phyloP scores from a whole-genome alignment of 352 stramenopile genomes.

The Phytophthora fragariae region DNA sequence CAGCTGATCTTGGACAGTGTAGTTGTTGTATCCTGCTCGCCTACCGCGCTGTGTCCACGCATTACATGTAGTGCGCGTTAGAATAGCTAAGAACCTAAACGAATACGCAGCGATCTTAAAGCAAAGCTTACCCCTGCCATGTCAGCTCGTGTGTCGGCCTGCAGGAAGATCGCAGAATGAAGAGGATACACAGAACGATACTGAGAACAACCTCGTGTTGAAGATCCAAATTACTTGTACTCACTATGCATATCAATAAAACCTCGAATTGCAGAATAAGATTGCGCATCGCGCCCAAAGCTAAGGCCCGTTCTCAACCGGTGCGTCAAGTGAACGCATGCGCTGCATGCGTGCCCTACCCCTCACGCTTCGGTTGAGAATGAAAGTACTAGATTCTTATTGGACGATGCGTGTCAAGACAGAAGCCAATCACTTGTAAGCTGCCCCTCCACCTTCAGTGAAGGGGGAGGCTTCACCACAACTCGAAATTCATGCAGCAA shows the following conservation, averaged over 20 bases:
- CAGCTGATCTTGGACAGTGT: background rate
- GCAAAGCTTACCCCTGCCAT: background rate
- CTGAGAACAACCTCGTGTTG: background rate
- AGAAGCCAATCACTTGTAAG: no score
- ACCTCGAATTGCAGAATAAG: background rate
- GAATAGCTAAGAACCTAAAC: background rate
- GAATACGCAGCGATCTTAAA: background rate
- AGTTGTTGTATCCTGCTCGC: conserved; percentile 4
- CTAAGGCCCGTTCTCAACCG: no score
- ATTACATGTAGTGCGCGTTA: background rate
- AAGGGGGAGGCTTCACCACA: no score
- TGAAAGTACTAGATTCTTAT: no score
- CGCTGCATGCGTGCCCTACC: no score
- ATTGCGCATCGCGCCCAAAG: background rate
- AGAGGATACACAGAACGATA: background rate
- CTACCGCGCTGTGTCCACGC: background rate
- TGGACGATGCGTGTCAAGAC: no score
- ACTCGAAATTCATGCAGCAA: no score
- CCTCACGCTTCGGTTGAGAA: no score
- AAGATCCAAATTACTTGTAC: background rate
- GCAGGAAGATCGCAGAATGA: background rate
- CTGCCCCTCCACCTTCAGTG: no score
- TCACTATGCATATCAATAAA: background rate
- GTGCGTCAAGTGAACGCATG: no score
- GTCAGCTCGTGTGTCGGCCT: background rate